phyloP scores from a whole-genome alignment of 768 basidiomycete species.

The Hydnomerulius pinastri region DNA sequence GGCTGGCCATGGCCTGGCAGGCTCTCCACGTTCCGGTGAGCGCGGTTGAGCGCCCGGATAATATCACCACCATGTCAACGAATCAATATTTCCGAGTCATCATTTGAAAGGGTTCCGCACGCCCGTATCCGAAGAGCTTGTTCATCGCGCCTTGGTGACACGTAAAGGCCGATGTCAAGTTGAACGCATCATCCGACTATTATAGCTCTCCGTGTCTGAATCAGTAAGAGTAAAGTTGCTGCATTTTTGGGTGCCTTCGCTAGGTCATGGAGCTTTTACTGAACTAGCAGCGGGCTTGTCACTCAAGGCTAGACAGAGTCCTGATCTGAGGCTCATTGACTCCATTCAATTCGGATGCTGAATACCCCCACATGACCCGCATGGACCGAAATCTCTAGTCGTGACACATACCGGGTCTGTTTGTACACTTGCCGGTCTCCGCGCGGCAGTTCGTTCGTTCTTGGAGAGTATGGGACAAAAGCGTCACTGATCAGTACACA shows the following conservation, averaged over 20 bases:
- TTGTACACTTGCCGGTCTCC: too few species aligned
- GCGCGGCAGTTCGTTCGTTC: too few species aligned
- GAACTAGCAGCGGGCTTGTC: background rate
- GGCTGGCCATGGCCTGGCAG: conserved; percentile 1
- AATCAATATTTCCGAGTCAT: conserved; percentile 23
- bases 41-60: conserved; percentile 24
- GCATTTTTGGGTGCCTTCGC: too few species aligned
- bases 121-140: background rate
- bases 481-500: too few species aligned
- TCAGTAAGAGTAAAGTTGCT: too few species aligned
- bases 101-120: background rate
- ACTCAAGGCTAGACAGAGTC: background rate
- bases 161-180: background rate
- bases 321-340: background rate
- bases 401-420: too few species aligned
- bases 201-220: too few species aligned
- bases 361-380: too few species aligned
- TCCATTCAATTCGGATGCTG: too few species aligned
- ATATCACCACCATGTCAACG: conserved; percentile 18
- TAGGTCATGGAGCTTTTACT: background rate
- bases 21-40: conserved; percentile 21
- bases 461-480: too few species aligned
- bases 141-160: background rate
- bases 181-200: too few species aligned
- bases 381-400: too few species aligned